A percentile compares a stretch with the other conserved stretches of the same genome.
Evolutionary conservation across 768 basidiomycete genomes (phyloP).

Genomic region (Fistulinella prunicolor): DNA sequence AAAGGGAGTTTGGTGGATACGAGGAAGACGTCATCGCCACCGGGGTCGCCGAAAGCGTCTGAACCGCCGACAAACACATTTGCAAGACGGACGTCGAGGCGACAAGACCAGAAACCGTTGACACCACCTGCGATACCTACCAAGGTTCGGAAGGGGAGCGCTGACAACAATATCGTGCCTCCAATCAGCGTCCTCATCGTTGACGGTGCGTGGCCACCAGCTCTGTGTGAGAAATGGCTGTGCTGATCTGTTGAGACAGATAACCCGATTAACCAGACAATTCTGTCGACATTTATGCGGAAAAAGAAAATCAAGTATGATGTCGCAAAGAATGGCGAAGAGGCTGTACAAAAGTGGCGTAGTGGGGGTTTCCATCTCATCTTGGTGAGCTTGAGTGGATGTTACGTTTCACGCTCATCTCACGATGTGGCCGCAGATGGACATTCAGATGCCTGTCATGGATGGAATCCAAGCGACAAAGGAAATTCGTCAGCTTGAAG

Average conservation of each 20-base stretch:
- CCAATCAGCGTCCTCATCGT: constrained; percentile 98
- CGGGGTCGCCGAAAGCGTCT: constrained; percentile 29
- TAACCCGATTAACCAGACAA: constrained; percentile 98
- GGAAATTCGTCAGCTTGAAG: constrained; percentile 87
- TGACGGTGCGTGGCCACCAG: constrained; percentile 63
- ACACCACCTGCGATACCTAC: constrained; percentile 28
- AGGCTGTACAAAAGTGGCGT: constrained; percentile 94
- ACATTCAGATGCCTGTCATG: constrained; percentile 99
- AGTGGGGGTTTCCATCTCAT: constrained; percentile 94
- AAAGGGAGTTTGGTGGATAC: constrained; percentile 27
- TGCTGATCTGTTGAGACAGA: constrained; percentile 49
- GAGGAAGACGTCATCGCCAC: constrained; percentile 35
- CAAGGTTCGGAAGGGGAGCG: constrained; percentile 51
- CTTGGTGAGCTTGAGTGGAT: constrained; percentile 54
- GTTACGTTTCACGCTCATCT: constrained; percentile 4
- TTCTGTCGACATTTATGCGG: constrained; percentile 94
- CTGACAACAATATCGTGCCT: constrained; percentile 78
- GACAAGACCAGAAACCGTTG: constrained; percentile 29
- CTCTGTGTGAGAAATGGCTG: background rate
- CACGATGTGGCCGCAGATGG: constrained; percentile 68
- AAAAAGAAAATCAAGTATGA: constrained; percentile 95
- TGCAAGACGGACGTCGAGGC: constrained; percentile 31
- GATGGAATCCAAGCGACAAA: constrained; percentile 97
- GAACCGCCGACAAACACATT: constrained; percentile 23
- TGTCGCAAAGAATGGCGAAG: constrained; percentile 90